Conservation (phyloP, 2,329 filamentous ascomycete genomes). For the Colletotrichum sp. region DNA sequence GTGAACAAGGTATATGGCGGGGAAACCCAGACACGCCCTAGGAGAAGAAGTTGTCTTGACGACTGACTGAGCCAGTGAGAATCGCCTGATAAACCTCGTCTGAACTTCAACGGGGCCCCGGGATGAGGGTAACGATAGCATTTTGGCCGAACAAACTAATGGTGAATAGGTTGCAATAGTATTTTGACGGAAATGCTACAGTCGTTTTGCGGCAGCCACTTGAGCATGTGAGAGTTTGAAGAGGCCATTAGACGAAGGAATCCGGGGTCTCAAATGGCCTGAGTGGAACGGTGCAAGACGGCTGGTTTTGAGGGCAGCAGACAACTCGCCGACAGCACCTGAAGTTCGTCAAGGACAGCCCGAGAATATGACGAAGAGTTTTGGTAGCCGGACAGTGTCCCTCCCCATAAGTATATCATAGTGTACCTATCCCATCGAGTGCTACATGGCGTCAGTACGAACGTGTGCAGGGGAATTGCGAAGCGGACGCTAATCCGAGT, state of each 20-base stretch:
- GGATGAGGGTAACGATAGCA: not conserved
- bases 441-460: too few relatives aligned
- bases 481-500: too few relatives aligned
- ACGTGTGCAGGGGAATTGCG: too few relatives aligned
- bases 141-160: not conserved
- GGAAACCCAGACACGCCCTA: accelerated
- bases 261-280: not conserved
- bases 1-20: not conserved
- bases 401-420: too few relatives aligned
- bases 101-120: not conserved
- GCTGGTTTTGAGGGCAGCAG: not conserved
- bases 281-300: not conserved
- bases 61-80: not conserved
- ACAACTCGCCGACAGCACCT: too few relatives aligned
- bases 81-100: not conserved
- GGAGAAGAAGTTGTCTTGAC: not conserved
- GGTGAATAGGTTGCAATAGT: not conserved
- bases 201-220: not conserved
- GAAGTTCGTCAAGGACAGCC: too few relatives aligned
- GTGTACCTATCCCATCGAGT: too few relatives aligned
- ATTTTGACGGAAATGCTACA: not conserved
- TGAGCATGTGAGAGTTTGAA: not conserved
- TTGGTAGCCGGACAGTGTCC: too few relatives aligned
- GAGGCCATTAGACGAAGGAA: accelerated
- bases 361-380: too few relatives aligned